Base-by-base conservation (phyloP, 2,329 filamentous ascomycete genomes). In the Penicillium sp. region DNA sequence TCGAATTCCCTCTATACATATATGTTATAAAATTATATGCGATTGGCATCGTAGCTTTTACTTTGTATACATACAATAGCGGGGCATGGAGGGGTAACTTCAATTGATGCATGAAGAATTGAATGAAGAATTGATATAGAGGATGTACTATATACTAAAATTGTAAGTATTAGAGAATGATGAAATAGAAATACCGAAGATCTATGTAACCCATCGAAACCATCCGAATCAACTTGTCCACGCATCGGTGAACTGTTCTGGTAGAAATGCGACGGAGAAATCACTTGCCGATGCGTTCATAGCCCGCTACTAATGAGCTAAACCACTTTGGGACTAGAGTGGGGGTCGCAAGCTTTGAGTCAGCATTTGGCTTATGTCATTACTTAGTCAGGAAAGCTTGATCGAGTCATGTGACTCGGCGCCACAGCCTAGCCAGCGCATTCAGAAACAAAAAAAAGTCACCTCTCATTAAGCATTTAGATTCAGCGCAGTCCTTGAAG, bases 181-280 rank as follows among this genome's bases (percentile, higher is more conserved):
- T 30, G 14, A 26, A 26, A 48, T 12, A 38, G 14, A 16, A 43
- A 10, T 5, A 36, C 10, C 55, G 41, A 56, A 51, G 43, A 26
- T 35, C 28, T 36, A 47, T 19, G 36, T 41, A 56, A 25, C 35
- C 37, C 42, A 41, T 38, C 22, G 41, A 38, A 44, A 48, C 16
- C 25, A 25, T 42, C 49, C 53, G 41, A 44, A 37, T n/a, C 33
- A 46, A 46, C 14, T 40, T 40, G 44, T 58, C 59, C 62, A 61
- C 52, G 46, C 49, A 63, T 66, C 63, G 63, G 63, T 66, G 63
- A 66, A 65, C 62, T 64, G 48, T 67, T 65, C 61, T 53, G 63
- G 63, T 43, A 53, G 52, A 55, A 53, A 48, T 33, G 46, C 40
- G 35, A 57, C 56, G 53, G 59, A 63, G 55, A 64, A 61, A 64